Percentiles rank a stretch among this genome's conserved stretches.
Evolutionary conservation across 345 rosid species (phyloP).

Genomic region (rapeseed (Brassica napus)): DNA sequence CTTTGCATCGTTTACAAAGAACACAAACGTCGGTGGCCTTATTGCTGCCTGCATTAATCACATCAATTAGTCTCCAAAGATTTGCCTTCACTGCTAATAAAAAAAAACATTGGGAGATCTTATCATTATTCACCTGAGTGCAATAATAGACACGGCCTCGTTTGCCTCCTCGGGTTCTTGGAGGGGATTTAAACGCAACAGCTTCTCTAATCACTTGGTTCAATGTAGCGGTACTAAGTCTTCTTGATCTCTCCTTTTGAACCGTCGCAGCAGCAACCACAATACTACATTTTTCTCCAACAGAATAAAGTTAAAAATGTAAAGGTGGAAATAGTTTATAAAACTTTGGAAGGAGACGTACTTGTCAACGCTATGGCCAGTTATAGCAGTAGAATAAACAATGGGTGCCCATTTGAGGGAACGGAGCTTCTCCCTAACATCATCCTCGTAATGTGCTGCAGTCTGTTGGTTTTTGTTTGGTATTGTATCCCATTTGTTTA

Average conservation of each 20-base stretch:
- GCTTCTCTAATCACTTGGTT: conserved; percentile 90
- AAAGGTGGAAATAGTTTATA: background rate
- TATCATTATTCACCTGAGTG: conserved; percentile 64
- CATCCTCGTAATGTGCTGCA: conserved; percentile 75
- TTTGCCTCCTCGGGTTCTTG: conserved; percentile 87
- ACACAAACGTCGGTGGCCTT: conserved; percentile 95
- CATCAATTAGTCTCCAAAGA: background rate
- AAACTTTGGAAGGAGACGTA: conserved; percentile 38
- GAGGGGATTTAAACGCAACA: conserved; percentile 88
- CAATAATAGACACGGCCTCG: conserved; percentile 90
- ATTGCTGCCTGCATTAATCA: conserved; percentile 77
- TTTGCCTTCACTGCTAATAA: background rate
- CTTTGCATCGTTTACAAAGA: conserved; percentile 89
- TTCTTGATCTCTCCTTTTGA: conserved; percentile 89
- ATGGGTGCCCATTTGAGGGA: conserved; percentile 92
- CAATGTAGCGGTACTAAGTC: conserved; percentile 77
- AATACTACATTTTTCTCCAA: conserved; percentile 52
- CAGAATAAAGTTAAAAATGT: background rate
- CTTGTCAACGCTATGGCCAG: conserved; percentile 90
- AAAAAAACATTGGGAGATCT: background rate
- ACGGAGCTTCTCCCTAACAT: conserved; percentile 89
- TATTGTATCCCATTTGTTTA: conserved; percentile 99
- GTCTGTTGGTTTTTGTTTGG: conserved; percentile 87
- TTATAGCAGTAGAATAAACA: conserved; percentile 86
- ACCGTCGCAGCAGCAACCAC: conserved; percentile 74